Conservation (phyloP, 2,329 filamentous ascomycete species). For the Sarocladiaceae sp. region DNA sequence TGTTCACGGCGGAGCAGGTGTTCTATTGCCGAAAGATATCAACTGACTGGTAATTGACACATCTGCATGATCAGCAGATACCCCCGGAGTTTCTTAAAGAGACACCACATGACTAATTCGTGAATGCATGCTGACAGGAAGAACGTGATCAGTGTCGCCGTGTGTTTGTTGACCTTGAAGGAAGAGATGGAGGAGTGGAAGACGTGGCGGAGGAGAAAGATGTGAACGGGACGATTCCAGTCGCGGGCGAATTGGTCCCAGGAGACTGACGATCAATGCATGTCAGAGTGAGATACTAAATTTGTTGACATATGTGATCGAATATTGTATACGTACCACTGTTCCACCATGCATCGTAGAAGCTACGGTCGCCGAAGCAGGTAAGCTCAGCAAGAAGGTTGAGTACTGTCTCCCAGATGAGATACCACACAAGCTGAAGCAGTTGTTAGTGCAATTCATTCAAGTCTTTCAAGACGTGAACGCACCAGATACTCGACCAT, state of each 20-base stretch:
- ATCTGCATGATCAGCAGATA: conserved; percentile 72
- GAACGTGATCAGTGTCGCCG: conserved; percentile 73
- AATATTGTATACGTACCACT: conserved; percentile 31
- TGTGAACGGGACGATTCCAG: conserved; percentile 75
- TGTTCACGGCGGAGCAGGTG: neutral
- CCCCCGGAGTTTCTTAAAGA: conserved; percentile 73
- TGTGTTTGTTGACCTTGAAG: conserved; percentile 64
- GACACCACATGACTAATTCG: conserved; percentile 75
- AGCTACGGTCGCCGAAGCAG: conserved; percentile 71
- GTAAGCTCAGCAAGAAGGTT: conserved; percentile 76
- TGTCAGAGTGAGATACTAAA: too few relatives aligned
- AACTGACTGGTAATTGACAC: conserved; percentile 60
- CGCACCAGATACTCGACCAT: conserved; percentile 67
- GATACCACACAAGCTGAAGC: conserved; percentile 63
- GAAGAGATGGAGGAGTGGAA: conserved; percentile 75
- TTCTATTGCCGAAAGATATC: neutral
- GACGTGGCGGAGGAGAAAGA: conserved; percentile 73
- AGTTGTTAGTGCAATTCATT: neutral
- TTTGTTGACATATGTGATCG: neutral
- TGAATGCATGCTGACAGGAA: conserved; percentile 67
- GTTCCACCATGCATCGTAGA: conserved; percentile 65
- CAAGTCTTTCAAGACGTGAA: neutral
- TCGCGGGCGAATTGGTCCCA: conserved; percentile 78
- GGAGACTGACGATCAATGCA: too few relatives aligned
- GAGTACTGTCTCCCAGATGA: conserved; percentile 74